phyloP scores from a whole-genome alignment of 2,329 filamentous ascomycete species.

The Chrysoporthe puriensis region DNA sequence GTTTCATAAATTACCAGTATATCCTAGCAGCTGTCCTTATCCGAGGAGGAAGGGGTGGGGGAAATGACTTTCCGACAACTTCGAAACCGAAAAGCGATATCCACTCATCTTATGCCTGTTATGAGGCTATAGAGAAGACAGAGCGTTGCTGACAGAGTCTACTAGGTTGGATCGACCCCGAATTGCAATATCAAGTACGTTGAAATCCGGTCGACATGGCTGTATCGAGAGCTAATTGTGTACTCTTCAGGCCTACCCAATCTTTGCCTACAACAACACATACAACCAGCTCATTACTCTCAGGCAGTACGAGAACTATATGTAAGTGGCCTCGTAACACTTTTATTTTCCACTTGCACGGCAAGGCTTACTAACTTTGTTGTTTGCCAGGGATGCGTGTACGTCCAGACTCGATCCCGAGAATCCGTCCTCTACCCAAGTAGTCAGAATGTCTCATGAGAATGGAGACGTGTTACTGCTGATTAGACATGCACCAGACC shows the following conservation, averaged over 20 bases:
- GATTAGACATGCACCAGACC: neutral
- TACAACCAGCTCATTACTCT: constrained; percentile 36
- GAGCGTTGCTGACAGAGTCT: neutral
- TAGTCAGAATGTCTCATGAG: neutral
- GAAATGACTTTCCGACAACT: no score
- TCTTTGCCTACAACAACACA: constrained; percentile 50
- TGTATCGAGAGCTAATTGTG: neutral
- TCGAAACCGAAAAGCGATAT: no score
- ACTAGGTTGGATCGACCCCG: constrained; percentile 56
- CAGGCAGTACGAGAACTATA: constrained; percentile 24
- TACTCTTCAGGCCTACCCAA: constrained; percentile 39
- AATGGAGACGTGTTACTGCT: neutral
- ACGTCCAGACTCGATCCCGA: neutral
- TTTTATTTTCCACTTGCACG: constrained; percentile 8
- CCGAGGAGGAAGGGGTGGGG: neutral
- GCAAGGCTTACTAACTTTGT: neutral
- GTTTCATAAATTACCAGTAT: neutral
- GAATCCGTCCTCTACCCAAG: neutral
- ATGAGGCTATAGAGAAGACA: no score
- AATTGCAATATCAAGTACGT: constrained; percentile 43
- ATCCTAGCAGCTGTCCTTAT: neutral
- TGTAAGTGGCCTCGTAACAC: neutral
- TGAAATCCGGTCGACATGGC: neutral
- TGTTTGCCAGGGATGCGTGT: constrained; percentile 8
- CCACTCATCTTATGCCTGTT: neutral